These are phyloP conservation scores for Cyathus striatus DNA, from an alignment of 768 basidiomycete species.

Conservation along the genomic window DNA sequence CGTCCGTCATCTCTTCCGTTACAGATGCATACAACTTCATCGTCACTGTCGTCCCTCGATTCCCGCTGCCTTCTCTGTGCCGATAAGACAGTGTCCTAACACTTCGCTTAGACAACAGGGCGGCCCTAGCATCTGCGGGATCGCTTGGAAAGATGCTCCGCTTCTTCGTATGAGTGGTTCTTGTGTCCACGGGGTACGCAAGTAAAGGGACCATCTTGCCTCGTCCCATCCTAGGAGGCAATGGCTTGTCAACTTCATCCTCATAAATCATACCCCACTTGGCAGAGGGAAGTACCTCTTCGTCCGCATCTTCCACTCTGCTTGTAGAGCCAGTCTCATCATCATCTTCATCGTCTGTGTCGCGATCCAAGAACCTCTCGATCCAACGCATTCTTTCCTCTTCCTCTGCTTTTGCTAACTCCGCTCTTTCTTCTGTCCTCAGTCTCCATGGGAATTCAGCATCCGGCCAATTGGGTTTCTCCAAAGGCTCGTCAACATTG, in stretches of 20 bases:
- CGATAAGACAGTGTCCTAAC: constrained; percentile 58
- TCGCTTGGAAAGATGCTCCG: constrained; percentile 49
- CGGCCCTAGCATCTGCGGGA: constrained; percentile 72
- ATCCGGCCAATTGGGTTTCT: constrained; percentile 76
- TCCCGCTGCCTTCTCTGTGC: constrained; percentile 35
- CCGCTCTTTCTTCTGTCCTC: constrained; percentile 49
- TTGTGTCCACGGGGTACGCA: constrained; percentile 29
- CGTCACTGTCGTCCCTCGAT: constrained; percentile 30
- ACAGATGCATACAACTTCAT: constrained; percentile 61
- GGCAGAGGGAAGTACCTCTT: constrained; percentile 18
- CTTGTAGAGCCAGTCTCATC: constrained; percentile 18
- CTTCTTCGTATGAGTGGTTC: constrained; percentile 13
- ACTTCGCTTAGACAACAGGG: constrained; percentile 66
- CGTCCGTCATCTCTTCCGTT: constrained; percentile 62
- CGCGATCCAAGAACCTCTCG: constrained; percentile 67
- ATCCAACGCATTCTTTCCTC: constrained; percentile 62
- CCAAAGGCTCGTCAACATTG: constrained; percentile 24
- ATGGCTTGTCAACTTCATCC: constrained; percentile 16
- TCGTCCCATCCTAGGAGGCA: constrained; percentile 35
- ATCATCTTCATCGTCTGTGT: constrained; percentile 58
- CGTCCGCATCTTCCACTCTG: constrained; percentile 21
- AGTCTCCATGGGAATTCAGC: constrained; percentile 74
- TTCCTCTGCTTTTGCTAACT: constrained; percentile 46
- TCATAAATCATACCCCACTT: constrained; percentile 23
- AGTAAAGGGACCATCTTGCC: constrained; percentile 59